Evolutionary conservation across 495 filamentous ascomycete species (phyloP).

Genomic region (Umbilicaria muhlenbergii): DNA sequence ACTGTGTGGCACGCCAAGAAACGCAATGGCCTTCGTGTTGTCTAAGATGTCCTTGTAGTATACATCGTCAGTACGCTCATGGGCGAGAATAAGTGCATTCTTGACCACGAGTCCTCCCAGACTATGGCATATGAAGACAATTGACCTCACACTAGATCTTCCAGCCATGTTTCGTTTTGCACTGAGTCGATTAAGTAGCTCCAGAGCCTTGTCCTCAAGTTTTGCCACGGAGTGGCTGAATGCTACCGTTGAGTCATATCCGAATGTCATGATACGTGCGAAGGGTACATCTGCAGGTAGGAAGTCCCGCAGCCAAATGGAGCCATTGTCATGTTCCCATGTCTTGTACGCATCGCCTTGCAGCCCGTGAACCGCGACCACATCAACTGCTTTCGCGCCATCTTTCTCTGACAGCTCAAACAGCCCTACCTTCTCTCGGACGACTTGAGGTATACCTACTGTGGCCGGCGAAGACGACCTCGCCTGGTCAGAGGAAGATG

Average conservation of each 20-base stretch:
- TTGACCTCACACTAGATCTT: conserved; percentile 3
- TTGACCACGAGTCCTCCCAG: conserved; percentile 24
- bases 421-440: neutral
- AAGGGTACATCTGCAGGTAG: conserved; percentile 11
- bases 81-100: conserved; percentile 14
- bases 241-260: conserved; percentile 13
- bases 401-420: neutral
- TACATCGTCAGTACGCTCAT: conserved; percentile 1
- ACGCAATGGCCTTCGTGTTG: conserved; percentile 2
- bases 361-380: conserved; percentile 9
- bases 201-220: conserved; percentile 2
- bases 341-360: conserved; percentile 7
- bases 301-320: conserved; percentile 20
- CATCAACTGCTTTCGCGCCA: neutral
- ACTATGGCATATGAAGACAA: conserved; percentile 25
- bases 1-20: conserved; percentile 5
- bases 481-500: no score
- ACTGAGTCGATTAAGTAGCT: conserved; percentile 4
- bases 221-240: neutral
- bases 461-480: no score
- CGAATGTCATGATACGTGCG: conserved; percentile 15
- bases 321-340: conserved; percentile 3
- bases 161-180: neutral
- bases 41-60: neutral
- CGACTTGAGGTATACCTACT: neutral